A percentile compares a stretch with the other conserved stretches of the same genome.
These are phyloP conservation scores for Diphasiastrum complanatum DNA, from an alignment of 83 land plant genomes.

Conservation along the genomic window DNA sequence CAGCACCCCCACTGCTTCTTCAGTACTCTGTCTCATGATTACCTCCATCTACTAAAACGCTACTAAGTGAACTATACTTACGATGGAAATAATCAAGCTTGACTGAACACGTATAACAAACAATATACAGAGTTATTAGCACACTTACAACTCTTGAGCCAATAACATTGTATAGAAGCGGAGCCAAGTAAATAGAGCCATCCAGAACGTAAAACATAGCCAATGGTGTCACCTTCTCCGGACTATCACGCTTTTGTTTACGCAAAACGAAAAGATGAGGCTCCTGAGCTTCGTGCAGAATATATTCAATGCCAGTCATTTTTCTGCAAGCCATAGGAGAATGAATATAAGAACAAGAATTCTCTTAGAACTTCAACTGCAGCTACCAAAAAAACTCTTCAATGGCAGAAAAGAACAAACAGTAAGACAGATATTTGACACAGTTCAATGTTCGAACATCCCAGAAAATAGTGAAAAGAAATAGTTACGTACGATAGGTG, in stretches of 20 bases:
- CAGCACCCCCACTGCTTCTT: not conserved
- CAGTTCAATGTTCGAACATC: not conserved
- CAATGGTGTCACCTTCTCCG: constrained; percentile 82
- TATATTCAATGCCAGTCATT: constrained; percentile 83
- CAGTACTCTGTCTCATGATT: not conserved
- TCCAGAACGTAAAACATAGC: constrained; percentile 81
- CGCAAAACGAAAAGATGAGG: constrained; percentile 83
- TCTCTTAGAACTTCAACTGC: not conserved
- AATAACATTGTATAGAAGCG: constrained; percentile 79
- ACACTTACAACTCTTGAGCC: constrained; percentile 68
- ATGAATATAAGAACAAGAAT: not conserved
- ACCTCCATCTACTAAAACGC: not conserved
- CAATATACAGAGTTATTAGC: not conserved
- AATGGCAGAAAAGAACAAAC: not conserved
- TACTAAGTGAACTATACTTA: not conserved
- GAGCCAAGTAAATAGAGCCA: constrained; percentile 93
- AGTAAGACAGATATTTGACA: not conserved
- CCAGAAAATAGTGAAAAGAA: not conserved
- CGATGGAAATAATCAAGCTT: not conserved
- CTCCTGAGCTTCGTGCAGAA: constrained; percentile 79
- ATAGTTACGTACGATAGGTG: constrained; percentile 68
- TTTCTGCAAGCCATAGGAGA: constrained; percentile 41
- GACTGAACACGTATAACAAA: not conserved
- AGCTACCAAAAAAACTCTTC: not conserved
- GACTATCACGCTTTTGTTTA: constrained; percentile 86